Base-by-base conservation (phyloP, 1,284 basidiomycete genomes). In the Leccinum huronense region DNA sequence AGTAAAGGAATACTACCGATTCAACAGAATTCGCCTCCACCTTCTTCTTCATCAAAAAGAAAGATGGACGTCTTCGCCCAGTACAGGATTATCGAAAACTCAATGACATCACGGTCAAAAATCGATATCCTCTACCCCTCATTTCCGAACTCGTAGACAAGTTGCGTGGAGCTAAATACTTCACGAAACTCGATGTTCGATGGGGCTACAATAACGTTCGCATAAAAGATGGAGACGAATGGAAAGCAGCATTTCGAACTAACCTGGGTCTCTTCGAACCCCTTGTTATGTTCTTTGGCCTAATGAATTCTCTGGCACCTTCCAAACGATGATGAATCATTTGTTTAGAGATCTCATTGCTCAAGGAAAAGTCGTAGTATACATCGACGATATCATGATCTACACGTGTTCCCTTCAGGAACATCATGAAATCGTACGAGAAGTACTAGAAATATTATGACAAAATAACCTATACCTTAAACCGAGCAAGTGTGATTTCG, bases 1-100 rank as follows among this genome's bases (percentile, higher is more conserved):
- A 27, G 23, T 27, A 27, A 27, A 27, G 23, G 23, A 27, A 27
- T 27, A 27, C 23, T 27, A 27, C 23, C 23, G 23, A 27, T 27
- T 27, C 23, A 27, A 27, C 23, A 27, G 23, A 55, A 14, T 55
- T 31, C 53, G 6, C 53, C 3, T 55, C 53, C 1, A 14, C 30
- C 5, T 55, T 55, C 30, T 55, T 55, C 53, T 55, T 55, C 30
- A 55, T 55, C 14, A 55, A 55, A 55, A 55, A 55, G 30, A 55
- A 55, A 16, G 30, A 55, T 14, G 14, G 30, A 30, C 2, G 9
- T 0, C 30, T 55, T 2, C 2, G 30, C 2, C 53, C 53, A 14
- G 30, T 55, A 16, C 30, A 55, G 30, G 53, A 55, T 33, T 55
- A 55, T 9, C 11, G 30, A 11, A 55, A 55, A 10, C 11, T 55